Evolutionary conservation across 768 basidiomycete genomes (phyloP), one percentile per base, ranked within the genome.

Genomic region (Hypsizygus marmoreus): DNA sequence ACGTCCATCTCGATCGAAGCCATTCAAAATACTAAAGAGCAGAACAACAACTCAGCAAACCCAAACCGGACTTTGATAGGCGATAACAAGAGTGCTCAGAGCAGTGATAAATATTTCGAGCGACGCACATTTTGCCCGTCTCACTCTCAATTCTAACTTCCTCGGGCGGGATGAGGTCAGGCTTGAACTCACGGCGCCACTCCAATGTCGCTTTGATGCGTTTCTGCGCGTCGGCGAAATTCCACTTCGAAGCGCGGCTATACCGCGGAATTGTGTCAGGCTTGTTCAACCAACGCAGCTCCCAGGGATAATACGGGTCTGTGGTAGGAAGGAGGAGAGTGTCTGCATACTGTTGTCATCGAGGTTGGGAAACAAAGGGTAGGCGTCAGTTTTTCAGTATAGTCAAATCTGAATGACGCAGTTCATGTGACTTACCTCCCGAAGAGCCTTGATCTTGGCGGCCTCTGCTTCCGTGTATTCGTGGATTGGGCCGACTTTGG

Each of bases 171-270:
- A 94, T 92, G 16, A 94, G 68, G 41, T 95, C 91, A 0, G 92
- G 91, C 63, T 88, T 81, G 62, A 74, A 93, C 44, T 91, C 88
- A 34, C 91, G 71, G 48, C 91, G 74, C 92, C 92, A 94, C 50
- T 90, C 88, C 4, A 94, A 46, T 0, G 90, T 92, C 0, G 75
- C 79, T 60, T 84, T 82, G 49, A 93, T 82, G 39, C 92, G 75
- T 61, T 80, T 83, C 69, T 91, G 81, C 9, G 79, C 90, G 40
- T 95, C 86, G 19, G 76, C 74, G 25, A 84, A 58, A 59, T 84
- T 83, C 90, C 91, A 92, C 58, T 93, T 93, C 2, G 88, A 78
- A 0, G 91, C 89, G 23, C 91, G 82, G 77, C 91, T 82, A 60
- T 93, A 95, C 11, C 91, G 82, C 19, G 79, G 72, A 16, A 83